Base-by-base conservation (phyloP, 805 yeast species). In the Debaryomyces prosopidis region DNA sequence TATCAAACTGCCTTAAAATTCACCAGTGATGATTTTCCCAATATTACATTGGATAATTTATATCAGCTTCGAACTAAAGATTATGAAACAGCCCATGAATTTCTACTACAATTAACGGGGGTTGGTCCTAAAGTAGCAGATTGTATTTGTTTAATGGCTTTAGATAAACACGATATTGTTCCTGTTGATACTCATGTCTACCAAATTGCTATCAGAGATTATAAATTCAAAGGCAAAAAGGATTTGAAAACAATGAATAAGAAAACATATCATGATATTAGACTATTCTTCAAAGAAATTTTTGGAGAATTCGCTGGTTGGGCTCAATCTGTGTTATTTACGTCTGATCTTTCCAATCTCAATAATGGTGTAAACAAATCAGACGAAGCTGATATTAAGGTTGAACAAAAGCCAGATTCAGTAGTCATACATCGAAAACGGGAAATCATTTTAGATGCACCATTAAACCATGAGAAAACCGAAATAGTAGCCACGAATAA, bases 121-220 rank as follows among this genome's bases (percentile, higher is more conserved):
- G 97, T 94, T 0, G 99, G 99, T 0, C 98, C 98, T 0, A 94
- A 94, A 66, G 98, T 94, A 1, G 97, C 99, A 0, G 99, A 94
- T 56, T 94, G 99, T 63, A 94, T 94, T 12, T 84, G 95, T 51
- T 71, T 94, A 37, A 92, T 94, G 97, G 84, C 94, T 2, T 71
- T 92, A 48, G 92, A 87, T 55, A 85, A 87, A 61, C 89, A 87
- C 57, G 89, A 85, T 45, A 80, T 89, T 9, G 97, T 94, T 3
- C 99, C 99, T 0, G 88, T 94, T 1, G 99, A 94, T 63, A 95
- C 97, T 0, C 99, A 94, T 59, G 95, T 94, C 17, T 87, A 84
- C 71, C 89, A 91, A 58, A 87, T 94, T 41, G 96, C 97, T 0
- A 78, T 80, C 46, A 71, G 96, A 44, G 95, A 88, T 60, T 92